A percentile compares a stretch with the other conserved stretches of the same genome.
Evolutionary conservation across 1,284 basidiomycete genomes (phyloP).

Genomic region (Bjerkandera adusta): DNA sequence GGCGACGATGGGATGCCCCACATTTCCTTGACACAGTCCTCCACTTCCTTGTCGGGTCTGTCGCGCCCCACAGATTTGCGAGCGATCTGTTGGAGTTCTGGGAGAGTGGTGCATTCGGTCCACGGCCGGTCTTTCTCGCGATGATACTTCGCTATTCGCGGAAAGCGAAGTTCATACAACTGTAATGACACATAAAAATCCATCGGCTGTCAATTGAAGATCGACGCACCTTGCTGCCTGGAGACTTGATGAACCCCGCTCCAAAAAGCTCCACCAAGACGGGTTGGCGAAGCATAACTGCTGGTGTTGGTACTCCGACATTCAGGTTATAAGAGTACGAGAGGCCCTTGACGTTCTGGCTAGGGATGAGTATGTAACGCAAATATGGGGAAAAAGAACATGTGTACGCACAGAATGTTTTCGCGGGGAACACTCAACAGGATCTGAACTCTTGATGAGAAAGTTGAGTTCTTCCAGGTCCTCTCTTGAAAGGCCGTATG

Average conservation of each 20-base stretch:
- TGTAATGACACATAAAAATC: conserved; percentile 29
- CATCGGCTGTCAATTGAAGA: too few relatives aligned
- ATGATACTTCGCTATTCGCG: conserved; percentile 69
- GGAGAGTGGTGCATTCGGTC: conserved; percentile 48
- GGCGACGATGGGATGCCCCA: conserved; percentile 40
- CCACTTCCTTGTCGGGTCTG: conserved; percentile 36
- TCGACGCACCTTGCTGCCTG: conserved; percentile 50
- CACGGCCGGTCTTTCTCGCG: conserved; percentile 60
- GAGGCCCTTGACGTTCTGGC: conserved; percentile 27
- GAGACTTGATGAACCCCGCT: conserved; percentile 75
- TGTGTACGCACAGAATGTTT: conserved; percentile 5
- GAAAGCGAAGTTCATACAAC: conserved; percentile 83
- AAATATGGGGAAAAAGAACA: background rate
- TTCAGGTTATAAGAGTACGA: conserved; percentile 55
- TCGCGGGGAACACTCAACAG: conserved; percentile 26
- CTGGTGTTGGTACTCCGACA: conserved; percentile 48
- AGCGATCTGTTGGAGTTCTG: conserved; percentile 50
- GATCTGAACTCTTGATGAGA: conserved; percentile 51
- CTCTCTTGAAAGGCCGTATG: conserved; percentile 68
- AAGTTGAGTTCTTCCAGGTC: conserved; percentile 72
- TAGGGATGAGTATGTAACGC: conserved; percentile 5
- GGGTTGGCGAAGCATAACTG: conserved; percentile 58
- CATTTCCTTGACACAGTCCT: conserved; percentile 37
- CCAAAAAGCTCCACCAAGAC: conserved; percentile 75
- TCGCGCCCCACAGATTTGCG: conserved; percentile 50